A percentile compares a stretch with the other conserved stretches of the same genome.
Evolutionary conservation across 129 eudicot genomes (phyloP).

Genomic region (Escallonia herrerae): DNA sequence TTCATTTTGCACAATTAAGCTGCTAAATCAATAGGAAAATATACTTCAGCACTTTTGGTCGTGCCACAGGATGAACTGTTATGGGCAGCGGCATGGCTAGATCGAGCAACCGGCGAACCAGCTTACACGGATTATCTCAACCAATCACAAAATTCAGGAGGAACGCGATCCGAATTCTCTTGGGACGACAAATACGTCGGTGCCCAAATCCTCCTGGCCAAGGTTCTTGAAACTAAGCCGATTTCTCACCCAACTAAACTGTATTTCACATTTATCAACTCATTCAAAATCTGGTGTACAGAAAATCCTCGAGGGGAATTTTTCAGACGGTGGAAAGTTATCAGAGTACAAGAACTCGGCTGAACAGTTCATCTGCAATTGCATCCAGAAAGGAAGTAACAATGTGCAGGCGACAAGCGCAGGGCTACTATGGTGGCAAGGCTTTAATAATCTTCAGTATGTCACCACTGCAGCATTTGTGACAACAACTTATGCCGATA

Average conservation of each 20-base stretch:
- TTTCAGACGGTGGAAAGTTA: not conserved
- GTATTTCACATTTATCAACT: too few relatives aligned
- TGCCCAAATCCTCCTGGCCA: conserved; percentile 35
- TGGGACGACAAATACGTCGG: conserved; percentile 86
- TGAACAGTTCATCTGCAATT: conserved; percentile 40
- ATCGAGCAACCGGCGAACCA: conserved; percentile 49
- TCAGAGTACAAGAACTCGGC: conserved; percentile 37
- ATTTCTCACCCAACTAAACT: too few relatives aligned
- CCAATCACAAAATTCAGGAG: conserved; percentile 46
- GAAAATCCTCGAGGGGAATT: conserved; percentile 5
- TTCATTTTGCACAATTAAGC: not conserved
- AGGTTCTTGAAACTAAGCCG: too few relatives aligned
- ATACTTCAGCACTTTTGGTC: not conserved
- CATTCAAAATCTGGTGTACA: too few relatives aligned
- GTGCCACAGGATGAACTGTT: conserved; percentile 53
- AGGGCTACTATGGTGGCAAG: conserved; percentile 48
- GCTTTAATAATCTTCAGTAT: conserved; percentile 72
- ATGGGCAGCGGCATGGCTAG: conserved; percentile 80
- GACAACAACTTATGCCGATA: conserved; percentile 51
- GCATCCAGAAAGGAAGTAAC: conserved; percentile 34
- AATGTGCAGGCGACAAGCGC: conserved; percentile 57
- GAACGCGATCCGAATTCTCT: conserved; percentile 57
- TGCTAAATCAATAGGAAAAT: not conserved
- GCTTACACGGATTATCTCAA: conserved; percentile 43
- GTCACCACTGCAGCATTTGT: conserved; percentile 64